phyloP scores from a whole-genome alignment of 352 stramenopile species.

The Pythium aquatile region DNA sequence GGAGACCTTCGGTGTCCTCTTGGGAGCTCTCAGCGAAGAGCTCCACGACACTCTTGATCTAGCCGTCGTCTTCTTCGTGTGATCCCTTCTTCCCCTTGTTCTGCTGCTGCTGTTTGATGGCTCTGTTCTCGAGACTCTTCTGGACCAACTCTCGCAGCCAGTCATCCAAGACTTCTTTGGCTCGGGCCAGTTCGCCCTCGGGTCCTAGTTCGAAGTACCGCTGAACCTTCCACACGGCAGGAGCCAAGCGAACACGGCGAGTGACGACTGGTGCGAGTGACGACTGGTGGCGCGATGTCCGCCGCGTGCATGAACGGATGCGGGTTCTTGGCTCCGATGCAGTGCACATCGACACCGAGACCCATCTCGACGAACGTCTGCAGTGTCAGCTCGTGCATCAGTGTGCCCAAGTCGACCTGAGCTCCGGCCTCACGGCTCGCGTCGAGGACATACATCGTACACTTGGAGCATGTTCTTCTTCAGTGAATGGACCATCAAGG shows the following conservation, averaged over 20 bases:
- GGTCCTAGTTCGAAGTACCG: constrained; percentile 38
- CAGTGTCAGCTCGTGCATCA: constrained; percentile 49
- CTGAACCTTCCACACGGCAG: constrained; percentile 53
- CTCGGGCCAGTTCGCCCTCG: constrained; percentile 34
- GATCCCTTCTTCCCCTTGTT: background rate
- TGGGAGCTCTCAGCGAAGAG: constrained; percentile 7
- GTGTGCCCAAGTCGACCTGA: constrained; percentile 20
- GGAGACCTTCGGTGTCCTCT: constrained; percentile 1
- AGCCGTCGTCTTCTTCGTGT: background rate
- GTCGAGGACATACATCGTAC: constrained; percentile 16
- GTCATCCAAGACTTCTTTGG: constrained; percentile 33
- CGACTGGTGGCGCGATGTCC: constrained; percentile 27
- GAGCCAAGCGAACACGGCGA: constrained; percentile 39
- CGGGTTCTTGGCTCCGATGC: constrained; percentile 31
- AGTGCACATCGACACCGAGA: constrained; percentile 43
- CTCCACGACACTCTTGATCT: constrained; percentile 2
- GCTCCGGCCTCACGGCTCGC: background rate
- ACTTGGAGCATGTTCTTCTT: constrained; percentile 19
- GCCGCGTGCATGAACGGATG: constrained; percentile 49
- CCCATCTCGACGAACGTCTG: constrained; percentile 53
- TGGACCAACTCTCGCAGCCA: constrained; percentile 42
- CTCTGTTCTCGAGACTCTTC: constrained; percentile 10
- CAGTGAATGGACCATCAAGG: constrained; percentile 23
- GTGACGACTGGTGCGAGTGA: constrained; percentile 38
- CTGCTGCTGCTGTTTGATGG: constrained; percentile 3